phyloP scores from a whole-genome alignment of 2,329 filamentous ascomycete species.

The Beauveria pseudobassiana region DNA sequence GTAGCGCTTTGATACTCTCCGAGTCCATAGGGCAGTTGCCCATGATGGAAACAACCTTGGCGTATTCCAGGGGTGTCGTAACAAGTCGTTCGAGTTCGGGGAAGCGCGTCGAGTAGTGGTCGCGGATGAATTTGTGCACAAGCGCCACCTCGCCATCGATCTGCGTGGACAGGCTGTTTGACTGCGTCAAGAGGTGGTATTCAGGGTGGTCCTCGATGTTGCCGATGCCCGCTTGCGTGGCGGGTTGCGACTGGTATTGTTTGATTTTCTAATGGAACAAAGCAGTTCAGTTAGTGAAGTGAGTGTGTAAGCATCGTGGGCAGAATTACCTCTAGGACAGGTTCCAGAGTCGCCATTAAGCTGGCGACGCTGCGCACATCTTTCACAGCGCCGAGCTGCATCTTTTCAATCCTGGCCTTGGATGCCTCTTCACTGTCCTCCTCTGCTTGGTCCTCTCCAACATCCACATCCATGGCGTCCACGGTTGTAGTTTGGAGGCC shows the following conservation, averaged over 20 bases:
- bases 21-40: slow-evolving; percentile 83
- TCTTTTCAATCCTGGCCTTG: slow-evolving; percentile 75
- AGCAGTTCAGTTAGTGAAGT: slow-evolving; percentile 25
- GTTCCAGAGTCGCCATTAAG: slow-evolving; percentile 74
- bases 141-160: slow-evolving; percentile 90
- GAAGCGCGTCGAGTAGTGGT: slow-evolving; percentile 91
- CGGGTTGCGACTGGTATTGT: slow-evolving; percentile 63
- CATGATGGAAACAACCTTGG: slow-evolving; percentile 87
- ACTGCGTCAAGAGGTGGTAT: slow-evolving; percentile 80
- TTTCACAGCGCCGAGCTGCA: slow-evolving; percentile 64
- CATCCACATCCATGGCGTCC: slow-evolving; percentile 51
- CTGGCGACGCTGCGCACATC: slow-evolving; percentile 74
- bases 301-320: slow-evolving; percentile 57
- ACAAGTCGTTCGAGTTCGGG: slow-evolving; percentile 87
- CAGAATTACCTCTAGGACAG: slow-evolving; percentile 68
- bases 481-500: slow-evolving; percentile 33
- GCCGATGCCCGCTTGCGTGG: slow-evolving; percentile 60
- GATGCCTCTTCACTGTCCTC: slow-evolving; percentile 60
- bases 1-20: slow-evolving; percentile 71
- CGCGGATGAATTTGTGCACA: slow-evolving; percentile 92
- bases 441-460: slow-evolving; percentile 32
- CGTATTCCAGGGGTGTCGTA: slow-evolving; percentile 88
- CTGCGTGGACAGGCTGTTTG: slow-evolving; percentile 81
- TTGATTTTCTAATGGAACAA: slow-evolving; percentile 61
- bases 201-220: slow-evolving; percentile 89